Base-by-base conservation (phyloP, 345 rosid species). In the Turritis glabra region DNA sequence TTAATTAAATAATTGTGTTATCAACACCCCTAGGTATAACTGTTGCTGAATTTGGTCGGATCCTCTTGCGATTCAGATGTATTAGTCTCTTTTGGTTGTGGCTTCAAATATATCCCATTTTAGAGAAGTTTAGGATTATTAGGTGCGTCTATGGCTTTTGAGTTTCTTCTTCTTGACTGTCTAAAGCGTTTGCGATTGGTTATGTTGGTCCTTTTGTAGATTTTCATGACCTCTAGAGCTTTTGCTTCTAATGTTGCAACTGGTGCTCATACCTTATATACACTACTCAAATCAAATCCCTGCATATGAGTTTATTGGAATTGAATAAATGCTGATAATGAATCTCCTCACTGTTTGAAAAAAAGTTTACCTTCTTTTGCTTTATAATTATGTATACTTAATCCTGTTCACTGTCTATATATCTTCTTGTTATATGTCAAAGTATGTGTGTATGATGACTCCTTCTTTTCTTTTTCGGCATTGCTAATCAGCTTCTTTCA, bases 41-140 rank as follows among this genome's bases (percentile, higher is more conserved):
- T 14, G 6, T 65, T 40, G 63, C 10, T 50, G 55, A 58, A 18
- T 51, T 50, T 59, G 35, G 22, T 66, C 23, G 23, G 37, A 59
- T 41, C 27, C 48, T 59, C 55, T 22, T 51, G 6, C 2, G 40
- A 52, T 15, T 68, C 25, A 37, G 22, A 13, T 67, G 37, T 17
- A 51, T 23, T 58, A 12, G 72, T 57, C 67, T 65, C 38, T 66
- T 27, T 37, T 44, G 38, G 48, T 44, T 73, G 47, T 65, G 27
- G 15, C 32, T 61, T 10, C 29, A 44, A n/a, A 41, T 32, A 46
- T 3, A n/a, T 37, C 40, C 54, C 46, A 52, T 51, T 59, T 67
- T 50, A 15, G 29, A 17, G 22, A 5, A 50, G 5, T 26, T 43
- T 53, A 47, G 5, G 48, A 32, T 10, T 17, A 22, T 11, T 4